These are phyloP conservation scores for Larix kaempferi DNA, from an alignment of 75 land plant genomes.

Conservation along the genomic window DNA sequence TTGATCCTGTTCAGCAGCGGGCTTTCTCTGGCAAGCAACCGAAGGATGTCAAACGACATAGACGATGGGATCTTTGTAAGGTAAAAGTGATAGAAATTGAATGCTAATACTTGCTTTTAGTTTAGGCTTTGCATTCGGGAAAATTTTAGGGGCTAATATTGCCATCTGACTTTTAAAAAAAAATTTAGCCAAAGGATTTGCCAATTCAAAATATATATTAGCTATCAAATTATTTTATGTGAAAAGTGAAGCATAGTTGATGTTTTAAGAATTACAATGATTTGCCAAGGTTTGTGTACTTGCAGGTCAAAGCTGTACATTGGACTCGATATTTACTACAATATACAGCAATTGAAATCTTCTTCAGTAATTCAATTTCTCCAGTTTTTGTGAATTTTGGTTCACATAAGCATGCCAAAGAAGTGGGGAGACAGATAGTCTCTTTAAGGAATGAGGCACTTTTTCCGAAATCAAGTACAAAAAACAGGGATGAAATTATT, in stretches of 20 bases:
- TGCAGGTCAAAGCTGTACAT: slow-evolving; percentile 88
- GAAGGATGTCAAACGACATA: slow-evolving; percentile 72
- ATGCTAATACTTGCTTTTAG: slow-evolving; percentile 6
- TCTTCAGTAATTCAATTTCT: slow-evolving; percentile 79
- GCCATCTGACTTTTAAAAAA: too few relatives aligned
- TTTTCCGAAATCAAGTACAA: slow-evolving; percentile 53
- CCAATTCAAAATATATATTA: too few relatives aligned
- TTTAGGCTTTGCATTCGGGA: not conserved
- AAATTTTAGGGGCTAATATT: too few relatives aligned
- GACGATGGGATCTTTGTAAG: slow-evolving; percentile 86
- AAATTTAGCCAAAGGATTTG: too few relatives aligned
- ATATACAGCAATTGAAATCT: slow-evolving; percentile 90
- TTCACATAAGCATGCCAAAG: slow-evolving; percentile 75
- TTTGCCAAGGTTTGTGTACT: not conserved
- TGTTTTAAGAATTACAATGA: not conserved
- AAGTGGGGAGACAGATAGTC: slow-evolving; percentile 67
- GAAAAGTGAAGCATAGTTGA: not conserved
- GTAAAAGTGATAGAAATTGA: slow-evolving; percentile 23
- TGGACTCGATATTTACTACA: slow-evolving; percentile 88
- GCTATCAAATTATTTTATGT: too few relatives aligned
- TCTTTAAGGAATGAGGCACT: slow-evolving; percentile 59
- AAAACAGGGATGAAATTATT: slow-evolving; percentile 56
- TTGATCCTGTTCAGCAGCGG: slow-evolving; percentile 16
- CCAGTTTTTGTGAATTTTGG: slow-evolving; percentile 91
- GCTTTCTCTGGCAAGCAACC: slow-evolving; percentile 20